Percentiles rank a stretch among this genome's conserved stretches.
Conservation (phyloP, 2,329 filamentous ascomycete species). For the Orbilia quercus region DNA sequence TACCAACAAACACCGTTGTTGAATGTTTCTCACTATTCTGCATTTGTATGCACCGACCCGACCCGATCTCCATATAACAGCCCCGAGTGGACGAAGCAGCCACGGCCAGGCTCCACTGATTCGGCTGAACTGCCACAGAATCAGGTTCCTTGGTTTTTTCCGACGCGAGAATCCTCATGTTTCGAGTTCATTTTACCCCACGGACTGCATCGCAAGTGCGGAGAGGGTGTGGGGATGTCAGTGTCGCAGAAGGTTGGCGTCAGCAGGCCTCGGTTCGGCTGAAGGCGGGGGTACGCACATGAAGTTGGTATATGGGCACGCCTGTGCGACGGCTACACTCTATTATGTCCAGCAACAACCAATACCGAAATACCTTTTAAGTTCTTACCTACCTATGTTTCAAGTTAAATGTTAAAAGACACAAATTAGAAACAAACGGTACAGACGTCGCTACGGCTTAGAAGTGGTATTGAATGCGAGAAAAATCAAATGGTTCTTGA, state of each 20-base stretch:
- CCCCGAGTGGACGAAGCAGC: neutral
- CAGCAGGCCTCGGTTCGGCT: conserved; percentile 55
- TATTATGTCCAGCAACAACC: no score
- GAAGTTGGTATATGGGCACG: conserved; percentile 3
- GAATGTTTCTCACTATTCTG: conserved; percentile 27
- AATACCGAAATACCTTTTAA: no score
- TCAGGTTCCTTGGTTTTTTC: conserved; percentile 1
- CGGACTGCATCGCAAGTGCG: neutral
- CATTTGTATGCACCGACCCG: conserved; percentile 22
- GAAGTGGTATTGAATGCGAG: no score
- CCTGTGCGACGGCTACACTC: no score
- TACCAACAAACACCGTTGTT: neutral
- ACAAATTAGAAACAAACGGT: no score
- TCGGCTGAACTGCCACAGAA: conserved; percentile 1
- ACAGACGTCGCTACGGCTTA: no score
- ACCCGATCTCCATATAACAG: neutral
- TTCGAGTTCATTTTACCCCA: conserved; percentile 24
- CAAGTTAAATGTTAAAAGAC: no score
- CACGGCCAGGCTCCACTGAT: conserved; percentile 17
- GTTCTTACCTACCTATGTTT: no score
- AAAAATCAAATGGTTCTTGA: neutral
- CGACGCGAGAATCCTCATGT: neutral
- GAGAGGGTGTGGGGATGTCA: conserved; percentile 14
- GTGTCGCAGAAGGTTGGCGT: conserved; percentile 7
- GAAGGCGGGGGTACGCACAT: conserved; percentile 47